Percentiles rank a stretch among this genome's conserved stretches.
Conservation (phyloP, 495 filamentous ascomycete species). For the Cercophora newfieldiana region DNA sequence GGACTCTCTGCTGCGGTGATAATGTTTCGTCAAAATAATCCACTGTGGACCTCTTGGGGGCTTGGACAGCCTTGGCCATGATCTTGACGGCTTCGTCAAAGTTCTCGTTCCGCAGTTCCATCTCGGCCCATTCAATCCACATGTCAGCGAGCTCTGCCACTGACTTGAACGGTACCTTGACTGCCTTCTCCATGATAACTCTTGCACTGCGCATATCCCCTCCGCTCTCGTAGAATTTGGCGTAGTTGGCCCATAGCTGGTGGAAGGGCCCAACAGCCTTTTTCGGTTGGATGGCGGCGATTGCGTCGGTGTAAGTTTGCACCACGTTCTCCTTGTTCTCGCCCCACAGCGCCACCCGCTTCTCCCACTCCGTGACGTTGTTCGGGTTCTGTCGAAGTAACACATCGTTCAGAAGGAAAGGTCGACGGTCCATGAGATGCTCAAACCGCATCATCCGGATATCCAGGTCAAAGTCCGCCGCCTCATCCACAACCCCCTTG, state of each 20-base stretch:
- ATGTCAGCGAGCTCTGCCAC: constrained; percentile 94
- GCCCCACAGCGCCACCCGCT: constrained; percentile 91
- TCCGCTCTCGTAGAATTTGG: constrained; percentile 93
- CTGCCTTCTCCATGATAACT: constrained; percentile 95
- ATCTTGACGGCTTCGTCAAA: constrained; percentile 92
- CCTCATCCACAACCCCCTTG: constrained; percentile 77
- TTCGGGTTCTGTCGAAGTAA: constrained; percentile 93
- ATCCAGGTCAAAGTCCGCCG: constrained; percentile 93
- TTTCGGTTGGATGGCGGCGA: constrained; percentile 89
- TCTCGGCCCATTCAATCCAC: constrained; percentile 98
- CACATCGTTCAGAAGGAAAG: constrained; percentile 97
- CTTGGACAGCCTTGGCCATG: constrained; percentile 95
- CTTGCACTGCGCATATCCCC: constrained; percentile 82
- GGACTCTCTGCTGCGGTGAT: constrained; percentile 91
- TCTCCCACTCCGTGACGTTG: constrained; percentile 97
- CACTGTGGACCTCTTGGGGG: constrained; percentile 89
- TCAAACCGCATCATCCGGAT: constrained; percentile 98
- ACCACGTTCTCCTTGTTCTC: constrained; percentile 90
- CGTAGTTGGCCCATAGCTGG: constrained; percentile 95
- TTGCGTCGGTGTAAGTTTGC: constrained; percentile 92
- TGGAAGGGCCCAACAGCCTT: constrained; percentile 93
- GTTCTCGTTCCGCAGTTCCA: constrained; percentile 94
- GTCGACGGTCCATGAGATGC: constrained; percentile 94
- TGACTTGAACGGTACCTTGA: constrained; percentile 95
- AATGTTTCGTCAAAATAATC: constrained; percentile 98